Evolutionary conservation across 1,139 yeast species (phyloP).

Genomic region (Sugiyamaella xylanicola): DNA sequence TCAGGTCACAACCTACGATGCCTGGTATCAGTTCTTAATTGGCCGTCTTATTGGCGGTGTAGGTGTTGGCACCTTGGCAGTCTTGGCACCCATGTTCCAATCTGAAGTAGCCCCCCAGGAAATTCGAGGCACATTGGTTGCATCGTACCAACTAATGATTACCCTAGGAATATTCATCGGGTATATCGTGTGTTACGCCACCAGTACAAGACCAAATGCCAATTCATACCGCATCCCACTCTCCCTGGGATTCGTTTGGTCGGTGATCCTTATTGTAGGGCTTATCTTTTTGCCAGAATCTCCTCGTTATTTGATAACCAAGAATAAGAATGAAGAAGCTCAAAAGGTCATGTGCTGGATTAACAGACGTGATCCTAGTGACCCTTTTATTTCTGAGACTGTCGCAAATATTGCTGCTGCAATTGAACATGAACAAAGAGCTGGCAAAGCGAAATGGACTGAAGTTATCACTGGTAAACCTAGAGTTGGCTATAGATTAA

Average conservation of each 20-base stretch:
- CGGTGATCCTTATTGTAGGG: conserved; percentile 50
- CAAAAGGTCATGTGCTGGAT: conserved; percentile 60
- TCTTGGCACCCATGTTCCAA: conserved; percentile 66
- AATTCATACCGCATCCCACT: conserved; percentile 68
- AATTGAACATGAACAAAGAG: conserved; percentile 61
- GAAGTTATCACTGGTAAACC: conserved; percentile 69
- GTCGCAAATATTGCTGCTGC: conserved; percentile 63
- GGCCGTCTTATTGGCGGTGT: conserved; percentile 56
- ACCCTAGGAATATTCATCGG: conserved; percentile 71
- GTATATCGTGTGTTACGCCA: conserved; percentile 66
- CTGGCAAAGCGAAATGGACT: conserved; percentile 67
- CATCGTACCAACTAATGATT: conserved; percentile 67
- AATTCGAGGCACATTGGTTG: conserved; percentile 67
- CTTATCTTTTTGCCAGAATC: conserved; percentile 76
- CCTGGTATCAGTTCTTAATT: conserved; percentile 47
- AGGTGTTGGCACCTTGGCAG: conserved; percentile 70
- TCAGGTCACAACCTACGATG: conserved; percentile 50
- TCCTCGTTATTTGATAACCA: conserved; percentile 68
- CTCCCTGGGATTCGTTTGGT: conserved; percentile 51
- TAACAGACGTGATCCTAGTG: conserved; percentile 62
- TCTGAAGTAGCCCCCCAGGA: conserved; percentile 71
- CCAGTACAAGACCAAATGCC: conserved; percentile 52
- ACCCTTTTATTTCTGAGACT: conserved; percentile 59
- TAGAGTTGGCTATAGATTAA: conserved; percentile 62
- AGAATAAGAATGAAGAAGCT: conserved; percentile 59